Base-by-base conservation (phyloP, 2,329 filamentous ascomycete genomes). In the Ramularia collo-cygni region DNA sequence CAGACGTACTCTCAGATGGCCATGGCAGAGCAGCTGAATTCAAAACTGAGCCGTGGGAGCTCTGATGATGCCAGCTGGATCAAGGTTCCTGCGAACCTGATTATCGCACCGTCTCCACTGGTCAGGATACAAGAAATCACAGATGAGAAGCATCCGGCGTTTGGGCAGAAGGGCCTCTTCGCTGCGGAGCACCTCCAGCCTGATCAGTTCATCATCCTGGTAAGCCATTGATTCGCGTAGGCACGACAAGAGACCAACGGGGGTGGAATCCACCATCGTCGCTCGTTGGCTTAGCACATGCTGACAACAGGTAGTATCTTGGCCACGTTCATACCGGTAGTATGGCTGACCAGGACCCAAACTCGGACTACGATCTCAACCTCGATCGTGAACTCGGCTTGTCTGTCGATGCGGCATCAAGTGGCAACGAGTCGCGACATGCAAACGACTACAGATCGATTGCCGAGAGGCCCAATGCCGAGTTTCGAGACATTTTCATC, bases 401-500 rank as follows among this genome's bases (percentile, higher is more conserved):
- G 8, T 65, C 66, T 13, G 64, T 74, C 8, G 72, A 75, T 49
- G 71, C 69, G 3, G 63, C 64, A 1, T 56, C 53, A 2, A 64
- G 64, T 46, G 72, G 71, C 18, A 75, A 75, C 47, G 71, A 75
- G 48, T 65, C 68, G 4, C 60, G 72, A 30, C 74, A 71, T 47
- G 65, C 71, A 44, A 75, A 75, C 46, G 72, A 75, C 52, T 75
- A 74, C 52, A 64, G 71, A 40, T 68, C 71, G 13, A 61, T 75
- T 7, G 56, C 61, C 2, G 59, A 60, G 26, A 40, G 56, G 19
- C 59, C 61, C n/a, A 64, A 64, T 46, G 58, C 60, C 2, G 61
- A 64, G 44, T 64, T 63, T 37, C 42, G 58, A 28, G 61, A 64
- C 40, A 57, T 54, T 41, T 62, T 58, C 50, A 47, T 64, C 4